Evolutionary conservation across 257 asterid species (phyloP).

Genomic region (Catharanthus roseus): DNA sequence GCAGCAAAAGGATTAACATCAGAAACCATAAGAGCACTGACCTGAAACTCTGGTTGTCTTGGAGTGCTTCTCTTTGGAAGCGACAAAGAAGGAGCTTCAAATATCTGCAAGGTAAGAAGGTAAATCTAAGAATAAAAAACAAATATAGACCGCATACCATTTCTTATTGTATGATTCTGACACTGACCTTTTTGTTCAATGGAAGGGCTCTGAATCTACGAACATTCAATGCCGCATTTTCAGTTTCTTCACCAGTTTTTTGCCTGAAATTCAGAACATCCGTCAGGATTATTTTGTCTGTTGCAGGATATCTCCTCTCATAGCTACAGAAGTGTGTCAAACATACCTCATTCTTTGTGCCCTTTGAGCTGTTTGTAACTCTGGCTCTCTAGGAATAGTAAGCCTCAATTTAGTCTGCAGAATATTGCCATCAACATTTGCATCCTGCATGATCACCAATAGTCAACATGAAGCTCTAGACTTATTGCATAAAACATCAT

Average conservation of each 20-base stretch:
- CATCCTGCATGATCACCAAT: constrained; percentile 48
- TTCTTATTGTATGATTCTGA: constrained; percentile 1
- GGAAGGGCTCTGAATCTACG: constrained; percentile 88
- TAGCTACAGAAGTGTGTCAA: constrained; percentile 7
- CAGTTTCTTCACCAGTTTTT: constrained; percentile 45
- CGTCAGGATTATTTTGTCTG: constrained; percentile 7
- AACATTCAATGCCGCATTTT: constrained; percentile 37
- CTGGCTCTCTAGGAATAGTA: constrained; percentile 80
- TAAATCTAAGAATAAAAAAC: constrained; percentile 11
- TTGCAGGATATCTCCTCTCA: neutral
- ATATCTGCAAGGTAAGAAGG: constrained; percentile 49
- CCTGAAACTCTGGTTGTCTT: constrained; percentile 64
- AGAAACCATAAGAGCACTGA: constrained; percentile 24
- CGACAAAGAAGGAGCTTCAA: constrained; percentile 62
- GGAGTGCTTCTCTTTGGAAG: constrained; percentile 75
- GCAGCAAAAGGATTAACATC: neutral
- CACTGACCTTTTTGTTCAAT: constrained; percentile 71
- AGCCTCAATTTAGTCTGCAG: constrained; percentile 43
- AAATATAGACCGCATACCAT: neutral
- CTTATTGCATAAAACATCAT: neutral
- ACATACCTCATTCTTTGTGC: constrained; percentile 65
- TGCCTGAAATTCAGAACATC: constrained; percentile 42
- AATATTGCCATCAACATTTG: constrained; percentile 30
- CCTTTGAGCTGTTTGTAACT: constrained; percentile 74
- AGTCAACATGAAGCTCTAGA: neutral